These are phyloP conservation scores for Cicer yamashitae DNA, from an alignment of 306 rosid species.

Conservation along the genomic window DNA sequence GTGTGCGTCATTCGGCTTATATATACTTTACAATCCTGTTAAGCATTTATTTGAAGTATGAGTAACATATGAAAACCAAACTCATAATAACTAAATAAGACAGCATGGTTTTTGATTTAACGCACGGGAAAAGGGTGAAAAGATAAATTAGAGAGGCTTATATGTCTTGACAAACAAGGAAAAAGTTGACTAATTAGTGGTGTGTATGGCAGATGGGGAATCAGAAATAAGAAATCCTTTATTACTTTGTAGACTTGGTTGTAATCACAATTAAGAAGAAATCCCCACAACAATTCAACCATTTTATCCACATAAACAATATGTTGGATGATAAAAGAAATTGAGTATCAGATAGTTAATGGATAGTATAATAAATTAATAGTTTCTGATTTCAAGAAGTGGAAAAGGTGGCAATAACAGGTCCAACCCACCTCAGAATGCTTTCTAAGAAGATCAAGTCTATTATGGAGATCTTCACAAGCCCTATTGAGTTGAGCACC, in stretches of 20 bases:
- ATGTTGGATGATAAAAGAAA: constrained; percentile 17
- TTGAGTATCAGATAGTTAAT: constrained; percentile 29
- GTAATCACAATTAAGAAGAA: constrained; percentile 15
- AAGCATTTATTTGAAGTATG: constrained; percentile 9
- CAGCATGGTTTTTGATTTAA: constrained; percentile 17
- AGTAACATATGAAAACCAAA: constrained; percentile 31
- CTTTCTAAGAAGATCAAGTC: constrained; percentile 77
- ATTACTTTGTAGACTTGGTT: constrained; percentile 29
- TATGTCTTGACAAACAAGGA: constrained; percentile 24
- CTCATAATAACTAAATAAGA: constrained; percentile 27
- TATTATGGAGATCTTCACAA: constrained; percentile 80
- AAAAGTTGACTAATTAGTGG: constrained; percentile 20
- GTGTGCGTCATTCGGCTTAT: not conserved
- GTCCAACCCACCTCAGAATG: constrained; percentile 76
- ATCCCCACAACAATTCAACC: constrained; percentile 31
- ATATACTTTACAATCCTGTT: constrained; percentile 12
- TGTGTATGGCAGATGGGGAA: constrained; percentile 19
- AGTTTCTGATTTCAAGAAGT: constrained; percentile 27
- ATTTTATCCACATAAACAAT: constrained; percentile 24
- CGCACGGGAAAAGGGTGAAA: constrained; percentile 11
- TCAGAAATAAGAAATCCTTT: constrained; percentile 23
- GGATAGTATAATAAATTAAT: not conserved
- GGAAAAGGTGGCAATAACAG: constrained; percentile 32
- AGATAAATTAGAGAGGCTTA: constrained; percentile 20
- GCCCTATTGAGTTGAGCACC: constrained; percentile 66